Evolutionary conservation across 2,329 filamentous ascomycete genomes (phyloP).

Genomic region (Decorospora gaudefroyi): DNA sequence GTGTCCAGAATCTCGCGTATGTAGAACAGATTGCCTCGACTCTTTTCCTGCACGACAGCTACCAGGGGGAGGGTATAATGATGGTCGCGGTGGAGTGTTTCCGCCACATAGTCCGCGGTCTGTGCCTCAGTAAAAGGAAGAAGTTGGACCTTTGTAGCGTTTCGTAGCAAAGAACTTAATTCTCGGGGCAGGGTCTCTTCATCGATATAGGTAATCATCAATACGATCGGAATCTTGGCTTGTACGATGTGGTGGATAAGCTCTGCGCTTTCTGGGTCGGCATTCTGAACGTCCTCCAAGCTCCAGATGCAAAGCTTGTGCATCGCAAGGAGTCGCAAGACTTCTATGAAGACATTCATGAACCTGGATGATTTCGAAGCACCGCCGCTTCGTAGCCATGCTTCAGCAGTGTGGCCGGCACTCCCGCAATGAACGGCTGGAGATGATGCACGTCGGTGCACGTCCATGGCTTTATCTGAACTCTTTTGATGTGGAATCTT

Average conservation of each 20-base stretch:
- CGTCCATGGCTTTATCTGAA: constrained; percentile 18
- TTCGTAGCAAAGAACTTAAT: constrained; percentile 45
- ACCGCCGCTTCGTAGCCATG: constrained; percentile 54
- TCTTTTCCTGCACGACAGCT: constrained; percentile 86
- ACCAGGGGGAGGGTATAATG: constrained; percentile 77
- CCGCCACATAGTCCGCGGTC: constrained; percentile 78
- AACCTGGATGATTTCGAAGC: constrained; percentile 66
- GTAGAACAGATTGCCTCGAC: constrained; percentile 86
- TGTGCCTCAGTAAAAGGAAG: constrained; percentile 76
- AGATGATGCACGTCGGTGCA: constrained; percentile 37
- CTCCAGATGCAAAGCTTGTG: constrained; percentile 88
- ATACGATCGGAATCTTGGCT: constrained; percentile 76
- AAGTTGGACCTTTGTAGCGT: constrained; percentile 69
- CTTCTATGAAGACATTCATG: constrained; percentile 86
- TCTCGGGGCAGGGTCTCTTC: constrained; percentile 48
- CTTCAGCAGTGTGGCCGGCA: constrained; percentile 47
- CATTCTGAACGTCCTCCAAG: constrained; percentile 87
- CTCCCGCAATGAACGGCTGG: constrained; percentile 46
- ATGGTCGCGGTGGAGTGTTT: constrained; percentile 73
- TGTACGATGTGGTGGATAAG: constrained; percentile 79
- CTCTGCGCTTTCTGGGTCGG: constrained; percentile 84
- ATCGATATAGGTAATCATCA: constrained; percentile 62
- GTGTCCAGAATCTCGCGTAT: constrained; percentile 88
- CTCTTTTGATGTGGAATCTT: constrained; percentile 36
- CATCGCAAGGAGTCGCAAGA: constrained; percentile 77